Evolutionary conservation across 2,329 filamentous ascomycete species (phyloP).

Genomic region (Tolypocladium tundrense): DNA sequence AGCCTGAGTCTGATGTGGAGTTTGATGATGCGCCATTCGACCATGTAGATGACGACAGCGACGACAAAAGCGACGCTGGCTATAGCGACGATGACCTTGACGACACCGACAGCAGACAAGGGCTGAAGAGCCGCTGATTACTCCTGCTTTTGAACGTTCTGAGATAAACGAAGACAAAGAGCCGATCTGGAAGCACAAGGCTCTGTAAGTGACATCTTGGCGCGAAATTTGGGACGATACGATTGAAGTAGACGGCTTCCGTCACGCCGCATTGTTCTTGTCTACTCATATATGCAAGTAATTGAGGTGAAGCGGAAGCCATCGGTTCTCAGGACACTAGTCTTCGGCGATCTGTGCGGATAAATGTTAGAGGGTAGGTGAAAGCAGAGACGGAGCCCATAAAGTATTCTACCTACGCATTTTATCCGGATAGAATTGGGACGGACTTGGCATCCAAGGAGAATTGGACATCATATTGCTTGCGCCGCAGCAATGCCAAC

Average conservation of each 20-base stretch:
- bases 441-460: not conserved
- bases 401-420: not conserved
- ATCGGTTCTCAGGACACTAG: not conserved
- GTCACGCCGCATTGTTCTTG: constrained; percentile 2
- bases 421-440: not conserved
- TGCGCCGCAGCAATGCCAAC: not conserved
- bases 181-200: constrained; percentile 1
- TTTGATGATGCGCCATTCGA: not conserved
- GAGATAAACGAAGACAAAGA: not conserved
- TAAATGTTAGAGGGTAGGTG: not conserved
- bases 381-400: not conserved
- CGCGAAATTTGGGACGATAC: constrained; percentile 1
- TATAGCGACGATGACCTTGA: constrained; percentile 1
- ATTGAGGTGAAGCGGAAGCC: constrained; percentile 1
- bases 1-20: not conserved
- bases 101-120: not conserved
- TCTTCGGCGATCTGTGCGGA: not conserved
- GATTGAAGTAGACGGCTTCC: constrained; percentile 1
- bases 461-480: not conserved
- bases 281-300: constrained; percentile 1
- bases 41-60: not conserved
- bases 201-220: constrained; percentile 3
- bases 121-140: not conserved
- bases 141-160: not conserved
- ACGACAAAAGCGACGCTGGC: constrained; percentile 1